A percentile compares a stretch with the other conserved stretches of the same genome.
phyloP scores from a whole-genome alignment of 371 early-diverging fungal genomes.

The Mortierella sp. region DNA sequence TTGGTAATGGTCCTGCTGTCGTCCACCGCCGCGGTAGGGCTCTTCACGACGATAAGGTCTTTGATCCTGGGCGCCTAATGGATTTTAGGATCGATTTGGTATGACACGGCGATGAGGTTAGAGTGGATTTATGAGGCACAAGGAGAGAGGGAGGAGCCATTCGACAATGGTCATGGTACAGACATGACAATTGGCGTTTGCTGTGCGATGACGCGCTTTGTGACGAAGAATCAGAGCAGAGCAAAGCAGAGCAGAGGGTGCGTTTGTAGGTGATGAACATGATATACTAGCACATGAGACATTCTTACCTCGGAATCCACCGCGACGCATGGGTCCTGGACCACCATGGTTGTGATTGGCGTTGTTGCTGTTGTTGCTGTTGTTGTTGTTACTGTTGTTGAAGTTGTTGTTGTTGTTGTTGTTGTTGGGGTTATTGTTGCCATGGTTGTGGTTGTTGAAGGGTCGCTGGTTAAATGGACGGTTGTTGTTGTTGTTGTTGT shows the following conservation, averaged over 20 bases:
- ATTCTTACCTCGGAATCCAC: conserved; percentile 45
- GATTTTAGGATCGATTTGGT: background rate
- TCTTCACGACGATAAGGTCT: conserved; percentile 52
- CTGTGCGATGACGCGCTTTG: conserved; percentile 8
- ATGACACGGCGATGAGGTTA: background rate
- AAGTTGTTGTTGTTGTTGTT: conserved; percentile 4
- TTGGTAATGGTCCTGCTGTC: conserved; percentile 12
- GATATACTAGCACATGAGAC: conserved; percentile 1
- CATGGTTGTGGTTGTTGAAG: conserved; percentile 7
- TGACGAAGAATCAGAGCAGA: background rate
- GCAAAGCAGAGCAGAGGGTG: no score
- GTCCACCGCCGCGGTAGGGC: conserved; percentile 20
- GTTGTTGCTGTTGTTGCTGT: conserved; percentile 6
- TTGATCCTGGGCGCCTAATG: conserved; percentile 41
- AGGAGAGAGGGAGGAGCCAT: background rate
- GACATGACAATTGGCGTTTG: background rate
- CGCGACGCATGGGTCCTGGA: conserved; percentile 46
- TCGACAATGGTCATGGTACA: no score
- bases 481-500: conserved; percentile 22
- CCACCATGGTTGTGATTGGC: conserved; percentile 27
- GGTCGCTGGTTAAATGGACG: conserved; percentile 18
- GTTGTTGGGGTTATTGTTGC: conserved; percentile 9
- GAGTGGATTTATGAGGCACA: background rate
- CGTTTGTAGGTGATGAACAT: background rate
- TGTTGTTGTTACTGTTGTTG: conserved; percentile 10